A percentile compares a stretch with the other conserved stretches of the same genome.
These are phyloP conservation scores for Carex pumila DNA, from an alignment of 176 grass and related monocot genomes.

Conservation along the genomic window DNA sequence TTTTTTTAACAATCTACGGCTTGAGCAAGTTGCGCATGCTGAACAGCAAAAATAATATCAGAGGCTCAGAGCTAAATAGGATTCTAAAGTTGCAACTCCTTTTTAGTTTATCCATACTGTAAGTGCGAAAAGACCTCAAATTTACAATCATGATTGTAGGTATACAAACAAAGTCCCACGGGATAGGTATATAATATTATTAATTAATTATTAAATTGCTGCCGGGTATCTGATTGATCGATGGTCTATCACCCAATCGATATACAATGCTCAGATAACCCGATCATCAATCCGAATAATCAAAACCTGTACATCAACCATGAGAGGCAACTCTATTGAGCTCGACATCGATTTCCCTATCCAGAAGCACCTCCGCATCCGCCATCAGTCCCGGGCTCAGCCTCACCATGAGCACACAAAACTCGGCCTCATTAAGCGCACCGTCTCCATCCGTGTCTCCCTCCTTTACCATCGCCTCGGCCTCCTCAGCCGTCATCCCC, in stretches of 20 bases:
- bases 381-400: conserved; percentile 75
- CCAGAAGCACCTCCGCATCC: conserved; percentile 23
- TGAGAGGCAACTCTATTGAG: conserved; percentile 5
- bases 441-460: conserved; percentile 75
- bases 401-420: conserved; percentile 81
- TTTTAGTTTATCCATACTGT: no score
- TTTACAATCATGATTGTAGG: background rate
- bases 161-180: conserved; percentile 6
- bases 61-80: background rate
- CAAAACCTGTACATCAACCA: conserved; percentile 6
- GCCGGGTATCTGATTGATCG: background rate
- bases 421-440: conserved; percentile 61
- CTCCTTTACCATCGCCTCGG: conserved; percentile 55
- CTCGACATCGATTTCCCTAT: conserved; percentile 16
- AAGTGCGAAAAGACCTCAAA: no score
- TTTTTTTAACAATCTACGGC: no score
- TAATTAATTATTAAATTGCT: background rate
- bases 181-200: background rate
- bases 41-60: background rate
- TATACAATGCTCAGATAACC: background rate
- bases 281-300: background rate
- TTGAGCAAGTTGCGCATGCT: background rate
- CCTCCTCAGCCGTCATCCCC: conserved; percentile 50
- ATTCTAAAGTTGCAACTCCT: no score
- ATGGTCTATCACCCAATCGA: background rate